Evolutionary conservation across 176 grass and related monocot species (phyloP).

Genomic region (Carex pumila): DNA sequence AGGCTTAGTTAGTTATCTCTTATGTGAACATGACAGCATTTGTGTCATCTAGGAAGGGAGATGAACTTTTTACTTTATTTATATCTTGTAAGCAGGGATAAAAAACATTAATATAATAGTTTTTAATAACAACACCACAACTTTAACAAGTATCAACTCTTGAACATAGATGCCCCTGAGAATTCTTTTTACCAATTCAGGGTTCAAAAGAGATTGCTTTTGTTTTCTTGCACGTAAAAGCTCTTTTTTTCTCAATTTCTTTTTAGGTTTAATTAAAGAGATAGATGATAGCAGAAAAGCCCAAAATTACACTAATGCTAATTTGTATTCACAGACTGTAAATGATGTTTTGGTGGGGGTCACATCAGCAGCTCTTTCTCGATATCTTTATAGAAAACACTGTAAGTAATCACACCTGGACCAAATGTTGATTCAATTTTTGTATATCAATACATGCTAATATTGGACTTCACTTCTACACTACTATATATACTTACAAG

Average conservation of each 20-base stretch:
- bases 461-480: neutral
- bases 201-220: neutral
- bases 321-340: constrained; percentile 50
- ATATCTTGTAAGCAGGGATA: neutral
- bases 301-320: neutral
- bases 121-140: no score
- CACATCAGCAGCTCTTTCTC: constrained; percentile 58
- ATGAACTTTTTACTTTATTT: neutral
- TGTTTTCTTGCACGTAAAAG: neutral
- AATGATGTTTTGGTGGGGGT: constrained; percentile 85
- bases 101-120: neutral
- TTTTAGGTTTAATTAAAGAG: neutral
- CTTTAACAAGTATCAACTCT: neutral
- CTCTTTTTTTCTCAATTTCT: neutral
- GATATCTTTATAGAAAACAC: constrained; percentile 55
- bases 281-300: neutral
- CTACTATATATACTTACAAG: neutral
- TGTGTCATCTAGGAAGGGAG: neutral
- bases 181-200: neutral
- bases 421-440: neutral
- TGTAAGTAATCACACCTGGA: constrained; percentile 24
- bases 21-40: neutral
- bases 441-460: neutral
- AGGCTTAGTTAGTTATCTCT: no score
- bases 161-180: neutral